Percentiles rank a stretch among this genome's conserved stretches.
phyloP scores from a whole-genome alignment of 495 filamentous ascomycete species.

The Lasiosphaeria ovina region DNA sequence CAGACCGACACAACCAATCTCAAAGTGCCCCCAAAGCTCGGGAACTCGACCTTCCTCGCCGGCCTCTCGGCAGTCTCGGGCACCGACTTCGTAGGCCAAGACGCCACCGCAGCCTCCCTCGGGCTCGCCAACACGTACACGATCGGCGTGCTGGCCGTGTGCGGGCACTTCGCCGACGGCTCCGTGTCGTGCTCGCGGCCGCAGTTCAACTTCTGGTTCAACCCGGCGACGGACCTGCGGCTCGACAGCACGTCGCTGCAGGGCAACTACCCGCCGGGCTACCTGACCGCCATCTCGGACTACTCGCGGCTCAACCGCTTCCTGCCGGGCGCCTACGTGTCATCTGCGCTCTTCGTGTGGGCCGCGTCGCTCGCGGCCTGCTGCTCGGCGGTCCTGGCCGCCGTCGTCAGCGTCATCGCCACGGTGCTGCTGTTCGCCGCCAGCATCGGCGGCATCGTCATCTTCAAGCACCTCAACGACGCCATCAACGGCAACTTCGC shows the following conservation, averaged over 20 bases:
- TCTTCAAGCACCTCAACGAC: constrained; percentile 26
- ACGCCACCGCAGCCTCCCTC: constrained; percentile 28
- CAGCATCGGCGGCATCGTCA: constrained; percentile 25
- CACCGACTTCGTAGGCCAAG: constrained; percentile 31
- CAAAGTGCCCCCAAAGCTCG: constrained; percentile 29
- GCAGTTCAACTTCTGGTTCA: constrained; percentile 32
- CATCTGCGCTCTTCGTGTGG: constrained; percentile 23
- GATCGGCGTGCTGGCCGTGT: constrained; percentile 35
- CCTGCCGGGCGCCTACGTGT: constrained; percentile 31
- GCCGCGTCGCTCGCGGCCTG: constrained; percentile 26
- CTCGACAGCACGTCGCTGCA: constrained; percentile 27
- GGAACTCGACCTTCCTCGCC: constrained; percentile 28
- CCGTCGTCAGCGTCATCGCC: constrained; percentile 23
- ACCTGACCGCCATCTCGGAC: constrained; percentile 9
- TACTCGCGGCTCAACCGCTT: constrained; percentile 30
- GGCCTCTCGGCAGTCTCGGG: constrained; percentile 32
- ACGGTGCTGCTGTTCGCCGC: constrained; percentile 32
- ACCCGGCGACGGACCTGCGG: constrained; percentile 32
- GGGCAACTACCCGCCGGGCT: constrained; percentile 16
- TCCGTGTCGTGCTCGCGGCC: constrained; percentile 27
- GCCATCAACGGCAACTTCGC: constrained; percentile 31
- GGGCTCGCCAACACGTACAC: constrained; percentile 32
- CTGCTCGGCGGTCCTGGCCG: constrained; percentile 15
- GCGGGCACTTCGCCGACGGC: constrained; percentile 25
- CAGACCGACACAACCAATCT: constrained; percentile 33